Percentiles rank a stretch among this genome's conserved stretches.
Evolutionary conservation across 1,284 basidiomycete genomes (phyloP).

Genomic region (Malassezia psittaci): DNA sequence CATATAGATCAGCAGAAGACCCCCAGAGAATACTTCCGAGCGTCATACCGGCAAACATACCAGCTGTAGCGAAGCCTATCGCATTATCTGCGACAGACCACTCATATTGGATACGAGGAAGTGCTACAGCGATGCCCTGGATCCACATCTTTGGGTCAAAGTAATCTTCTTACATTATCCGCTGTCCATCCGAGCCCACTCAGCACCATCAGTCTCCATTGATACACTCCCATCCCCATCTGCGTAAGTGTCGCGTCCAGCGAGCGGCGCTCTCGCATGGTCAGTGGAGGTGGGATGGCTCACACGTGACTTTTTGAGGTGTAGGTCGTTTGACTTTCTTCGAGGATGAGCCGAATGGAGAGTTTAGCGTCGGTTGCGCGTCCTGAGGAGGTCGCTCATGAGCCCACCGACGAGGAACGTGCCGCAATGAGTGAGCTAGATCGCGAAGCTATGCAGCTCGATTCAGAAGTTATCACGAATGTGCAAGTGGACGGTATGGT

Average conservation of each 20-base stretch:
- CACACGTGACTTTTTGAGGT: slow-evolving; percentile 3
- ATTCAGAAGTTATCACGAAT: slow-evolving; percentile 36
- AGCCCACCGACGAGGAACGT: slow-evolving; percentile 3
- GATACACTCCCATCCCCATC: slow-evolving; percentile 67
- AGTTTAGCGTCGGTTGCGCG: slow-evolving; percentile 15
- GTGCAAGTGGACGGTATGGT: slow-evolving; percentile 44
- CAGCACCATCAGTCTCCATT: slow-evolving; percentile 27
- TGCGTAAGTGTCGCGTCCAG: slow-evolving; percentile 62
- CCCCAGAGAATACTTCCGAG: slow-evolving; percentile 62
- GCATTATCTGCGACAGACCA: slow-evolving; percentile 59
- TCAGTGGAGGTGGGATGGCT: neutral
- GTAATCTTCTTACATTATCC: slow-evolving; percentile 21
- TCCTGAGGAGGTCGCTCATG: slow-evolving; percentile 4
- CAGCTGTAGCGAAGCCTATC: slow-evolving; percentile 66
- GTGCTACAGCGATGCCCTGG: slow-evolving; percentile 63
- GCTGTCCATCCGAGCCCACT: slow-evolving; percentile 41
- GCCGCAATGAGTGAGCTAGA: slow-evolving; percentile 5
- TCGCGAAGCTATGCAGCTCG: slow-evolving; percentile 32
- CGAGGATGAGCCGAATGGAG: slow-evolving; percentile 15
- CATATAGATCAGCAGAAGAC: slow-evolving; percentile 50
- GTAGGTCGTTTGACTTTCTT: neutral
- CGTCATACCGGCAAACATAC: slow-evolving; percentile 91
- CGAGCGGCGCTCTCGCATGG: neutral
- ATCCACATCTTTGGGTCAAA: slow-evolving; percentile 35
- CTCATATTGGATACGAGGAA: slow-evolving; percentile 84